These are phyloP conservation scores for Fragaria vesca DNA, from an alignment of 306 rosid genomes.

Conservation along the genomic window DNA sequence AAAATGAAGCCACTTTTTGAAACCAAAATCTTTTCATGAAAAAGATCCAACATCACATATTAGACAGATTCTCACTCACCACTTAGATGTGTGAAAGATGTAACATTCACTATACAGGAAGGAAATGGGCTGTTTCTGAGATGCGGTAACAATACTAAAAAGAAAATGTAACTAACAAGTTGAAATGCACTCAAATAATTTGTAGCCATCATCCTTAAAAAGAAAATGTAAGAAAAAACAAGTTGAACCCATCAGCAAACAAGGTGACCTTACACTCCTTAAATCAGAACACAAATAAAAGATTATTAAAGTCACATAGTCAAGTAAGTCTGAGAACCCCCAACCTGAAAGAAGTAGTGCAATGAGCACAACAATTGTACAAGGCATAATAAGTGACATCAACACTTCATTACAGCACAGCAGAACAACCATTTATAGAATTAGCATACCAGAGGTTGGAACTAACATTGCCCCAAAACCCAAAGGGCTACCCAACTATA, in stretches of 20 bases:
- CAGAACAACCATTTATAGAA: too few relatives aligned
- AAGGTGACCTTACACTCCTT: background rate
- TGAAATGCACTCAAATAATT: constrained; percentile 81
- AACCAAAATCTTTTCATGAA: background rate
- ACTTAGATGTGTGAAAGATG: constrained; percentile 84
- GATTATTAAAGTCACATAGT: constrained; percentile 7
- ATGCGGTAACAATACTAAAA: constrained; percentile 58
- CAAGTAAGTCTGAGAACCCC: too few relatives aligned
- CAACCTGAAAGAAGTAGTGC: too few relatives aligned
- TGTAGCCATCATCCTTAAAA: constrained; percentile 71
- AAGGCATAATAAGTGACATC: too few relatives aligned
- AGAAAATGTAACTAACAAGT: constrained; percentile 23
- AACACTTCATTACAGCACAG: too few relatives aligned
- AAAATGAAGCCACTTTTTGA: background rate
- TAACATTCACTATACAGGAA: constrained; percentile 74
- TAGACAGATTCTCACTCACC: constrained; percentile 47
- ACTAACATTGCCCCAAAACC: too few relatives aligned
- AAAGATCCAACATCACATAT: background rate
- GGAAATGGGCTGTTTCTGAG: constrained; percentile 66
- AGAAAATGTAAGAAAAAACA: background rate
- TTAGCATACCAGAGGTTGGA: too few relatives aligned
- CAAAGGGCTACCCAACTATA: too few relatives aligned
- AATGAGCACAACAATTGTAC: too few relatives aligned
- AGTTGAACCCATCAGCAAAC: background rate
- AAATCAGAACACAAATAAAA: constrained; percentile 5